phyloP scores from a whole-genome alignment of 371 early-diverging fungal genomes.

The Mortierella sp. region DNA sequence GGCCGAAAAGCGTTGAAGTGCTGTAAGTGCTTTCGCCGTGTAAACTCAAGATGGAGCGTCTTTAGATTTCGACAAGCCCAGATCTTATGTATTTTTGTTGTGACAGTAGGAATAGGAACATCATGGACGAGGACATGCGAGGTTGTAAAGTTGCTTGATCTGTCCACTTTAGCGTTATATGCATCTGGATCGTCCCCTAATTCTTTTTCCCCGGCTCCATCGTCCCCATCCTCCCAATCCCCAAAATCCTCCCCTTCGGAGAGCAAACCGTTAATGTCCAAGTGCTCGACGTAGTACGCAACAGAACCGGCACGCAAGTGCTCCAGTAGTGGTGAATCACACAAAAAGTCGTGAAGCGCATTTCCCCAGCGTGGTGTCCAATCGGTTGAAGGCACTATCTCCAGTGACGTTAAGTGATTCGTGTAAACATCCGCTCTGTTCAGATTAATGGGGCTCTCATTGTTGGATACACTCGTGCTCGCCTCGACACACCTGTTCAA shows the following conservation, averaged over 20 bases:
- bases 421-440: not conserved
- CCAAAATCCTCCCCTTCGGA: not conserved
- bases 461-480: not conserved
- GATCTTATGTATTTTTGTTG: slow-evolving; percentile 11
- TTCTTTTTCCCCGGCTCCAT: not conserved
- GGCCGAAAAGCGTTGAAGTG: slow-evolving; percentile 1
- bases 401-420: slow-evolving; percentile 27
- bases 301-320: slow-evolving; percentile 27
- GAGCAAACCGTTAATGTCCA: slow-evolving; percentile 28
- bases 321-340: slow-evolving; percentile 16
- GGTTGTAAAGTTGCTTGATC: too few relatives aligned
- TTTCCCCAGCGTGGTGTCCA: slow-evolving; percentile 32
- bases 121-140: too few relatives aligned
- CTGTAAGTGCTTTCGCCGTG: slow-evolving; percentile 6
- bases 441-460: not conserved
- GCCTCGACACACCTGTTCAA: slow-evolving; percentile 17
- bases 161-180: too few relatives aligned
- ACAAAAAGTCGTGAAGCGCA: slow-evolving; percentile 25
- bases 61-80: slow-evolving; percentile 40
- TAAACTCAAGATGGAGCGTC: slow-evolving; percentile 30
- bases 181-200: too few relatives aligned
- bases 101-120: too few relatives aligned
- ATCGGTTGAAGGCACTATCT: slow-evolving; percentile 17
- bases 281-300: slow-evolving; percentile 27
- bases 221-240: not conserved